phyloP scores from a whole-genome alignment of 208 protist genomes.

The Trypanosoma melophagium region DNA sequence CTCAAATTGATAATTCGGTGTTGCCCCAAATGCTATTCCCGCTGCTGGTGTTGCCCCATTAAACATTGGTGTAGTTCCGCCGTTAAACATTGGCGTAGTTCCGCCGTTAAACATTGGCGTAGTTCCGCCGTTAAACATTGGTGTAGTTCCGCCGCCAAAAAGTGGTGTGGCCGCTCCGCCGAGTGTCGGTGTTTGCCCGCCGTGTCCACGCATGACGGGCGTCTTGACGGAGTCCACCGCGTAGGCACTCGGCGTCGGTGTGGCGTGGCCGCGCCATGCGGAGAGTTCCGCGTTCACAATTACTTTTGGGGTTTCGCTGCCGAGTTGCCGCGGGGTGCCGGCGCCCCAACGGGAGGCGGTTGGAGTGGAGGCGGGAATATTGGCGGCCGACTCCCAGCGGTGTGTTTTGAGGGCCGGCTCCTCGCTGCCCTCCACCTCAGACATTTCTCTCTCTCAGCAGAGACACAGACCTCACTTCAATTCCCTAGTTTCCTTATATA shows the following conservation, averaged over 20 bases:
- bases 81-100: conserved; percentile 35
- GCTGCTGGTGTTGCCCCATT: conserved; percentile 34
- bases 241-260: conserved; percentile 58
- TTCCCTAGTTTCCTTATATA: conserved; percentile 12
- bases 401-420: conserved; percentile 55
- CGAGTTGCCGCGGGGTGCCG: conserved; percentile 77
- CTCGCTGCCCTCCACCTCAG: conserved; percentile 25
- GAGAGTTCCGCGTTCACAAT: conserved; percentile 41
- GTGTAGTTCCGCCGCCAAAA: conserved; percentile 12
- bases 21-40: conserved; percentile 52
- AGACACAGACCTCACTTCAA: background rate
- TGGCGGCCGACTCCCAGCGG: conserved; percentile 51
- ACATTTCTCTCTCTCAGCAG: conserved; percentile 16
- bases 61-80: conserved; percentile 33
- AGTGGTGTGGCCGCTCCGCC: conserved; percentile 1
- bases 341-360: conserved; percentile 66
- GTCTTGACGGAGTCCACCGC: conserved; percentile 54
- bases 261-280: conserved; percentile 74
- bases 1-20: conserved; percentile 90
- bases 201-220: conserved; percentile 34
- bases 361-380: conserved; percentile 24
- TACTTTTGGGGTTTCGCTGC: conserved; percentile 60
- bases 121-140: conserved; percentile 26
- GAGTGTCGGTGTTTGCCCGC: conserved; percentile 42
- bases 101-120: conserved; percentile 61